Conservation (phyloP, 495 filamentous ascomycete genomes). For the Usnea hakonensis region DNA sequence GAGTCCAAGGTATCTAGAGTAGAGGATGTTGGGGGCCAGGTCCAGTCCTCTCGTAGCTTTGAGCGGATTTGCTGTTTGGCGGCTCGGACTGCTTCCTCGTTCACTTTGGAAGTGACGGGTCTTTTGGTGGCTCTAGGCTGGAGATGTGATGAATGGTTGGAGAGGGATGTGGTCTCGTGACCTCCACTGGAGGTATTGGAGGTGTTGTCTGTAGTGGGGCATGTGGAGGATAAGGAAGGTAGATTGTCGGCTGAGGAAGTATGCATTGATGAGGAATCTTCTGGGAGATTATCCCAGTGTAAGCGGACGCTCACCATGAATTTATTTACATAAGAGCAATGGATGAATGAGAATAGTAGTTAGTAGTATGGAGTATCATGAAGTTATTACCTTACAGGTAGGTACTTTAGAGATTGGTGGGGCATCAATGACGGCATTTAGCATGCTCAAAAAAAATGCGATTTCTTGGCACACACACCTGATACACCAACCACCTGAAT, state of each 20-base stretch:
- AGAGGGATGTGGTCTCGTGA: constrained; percentile 4
- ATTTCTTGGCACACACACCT: no score
- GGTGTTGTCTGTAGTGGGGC: constrained; percentile 9
- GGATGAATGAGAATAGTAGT: no score
- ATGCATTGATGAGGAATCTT: constrained; percentile 1
- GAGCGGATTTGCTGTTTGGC: constrained; percentile 27
- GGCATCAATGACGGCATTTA: neutral
- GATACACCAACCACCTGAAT: no score
- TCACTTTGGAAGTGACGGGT: constrained; percentile 24
- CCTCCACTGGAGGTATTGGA: constrained; percentile 1
- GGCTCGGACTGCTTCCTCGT: constrained; percentile 30
- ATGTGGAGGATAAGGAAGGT: constrained; percentile 19
- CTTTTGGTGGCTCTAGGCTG: constrained; percentile 4
- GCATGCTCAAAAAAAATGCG: no score
- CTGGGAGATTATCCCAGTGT: neutral
- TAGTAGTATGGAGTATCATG: neutral
- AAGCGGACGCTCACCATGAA: constrained; percentile 7
- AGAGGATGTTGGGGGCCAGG: constrained; percentile 11
- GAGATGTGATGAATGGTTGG: neutral
- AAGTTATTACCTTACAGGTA: neutral
- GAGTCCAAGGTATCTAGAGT: constrained; percentile 23
- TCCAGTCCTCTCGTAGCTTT: constrained; percentile 16
- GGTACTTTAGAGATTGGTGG: no score
- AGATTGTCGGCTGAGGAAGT: constrained; percentile 11
- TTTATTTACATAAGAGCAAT: neutral